A percentile compares a stretch with the other conserved stretches of the same genome.
Conservation (phyloP, 257 asterid species). For the Agastache rugosa region DNA sequence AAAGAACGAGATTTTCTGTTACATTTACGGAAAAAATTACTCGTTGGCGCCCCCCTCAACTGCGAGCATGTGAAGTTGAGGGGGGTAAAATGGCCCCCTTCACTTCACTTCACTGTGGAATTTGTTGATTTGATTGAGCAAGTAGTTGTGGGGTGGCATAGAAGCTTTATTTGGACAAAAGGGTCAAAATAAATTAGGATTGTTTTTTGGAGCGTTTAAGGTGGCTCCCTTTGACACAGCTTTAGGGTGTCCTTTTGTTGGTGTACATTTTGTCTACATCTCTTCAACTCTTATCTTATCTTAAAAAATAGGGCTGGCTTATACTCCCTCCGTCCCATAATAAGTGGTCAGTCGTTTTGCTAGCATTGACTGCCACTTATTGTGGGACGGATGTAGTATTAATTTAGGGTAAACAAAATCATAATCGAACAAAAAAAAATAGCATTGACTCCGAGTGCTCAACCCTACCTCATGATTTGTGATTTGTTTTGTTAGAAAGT, state of each 20-base stretch:
- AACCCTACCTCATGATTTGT: too few relatives aligned
- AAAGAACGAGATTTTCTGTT: background rate
- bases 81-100: slow-evolving; percentile 22
- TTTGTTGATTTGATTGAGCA: slow-evolving; percentile 31
- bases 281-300: slow-evolving; percentile 19
- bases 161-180: background rate
- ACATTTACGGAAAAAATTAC: background rate
- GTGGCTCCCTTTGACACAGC: slow-evolving; percentile 29
- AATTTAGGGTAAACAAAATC: background rate
- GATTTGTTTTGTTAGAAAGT: too few relatives aligned
- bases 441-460: too few relatives aligned
- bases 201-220: slow-evolving; percentile 27
- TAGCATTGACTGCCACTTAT: too few relatives aligned
- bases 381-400: too few relatives aligned
- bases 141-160: slow-evolving; percentile 21
- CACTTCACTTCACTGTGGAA: slow-evolving; percentile 8
- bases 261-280: slow-evolving; percentile 28
- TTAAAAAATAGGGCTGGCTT: background rate
- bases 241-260: background rate
- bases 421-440: background rate
- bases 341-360: too few relatives aligned
- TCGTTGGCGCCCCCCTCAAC: background rate
- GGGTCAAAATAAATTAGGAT: slow-evolving; percentile 16
- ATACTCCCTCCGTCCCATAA: too few relatives aligned
- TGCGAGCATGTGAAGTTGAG: slow-evolving; percentile 8